phyloP scores from a whole-genome alignment of 2,329 filamentous ascomycete species.

The Aspergillus sp. region DNA sequence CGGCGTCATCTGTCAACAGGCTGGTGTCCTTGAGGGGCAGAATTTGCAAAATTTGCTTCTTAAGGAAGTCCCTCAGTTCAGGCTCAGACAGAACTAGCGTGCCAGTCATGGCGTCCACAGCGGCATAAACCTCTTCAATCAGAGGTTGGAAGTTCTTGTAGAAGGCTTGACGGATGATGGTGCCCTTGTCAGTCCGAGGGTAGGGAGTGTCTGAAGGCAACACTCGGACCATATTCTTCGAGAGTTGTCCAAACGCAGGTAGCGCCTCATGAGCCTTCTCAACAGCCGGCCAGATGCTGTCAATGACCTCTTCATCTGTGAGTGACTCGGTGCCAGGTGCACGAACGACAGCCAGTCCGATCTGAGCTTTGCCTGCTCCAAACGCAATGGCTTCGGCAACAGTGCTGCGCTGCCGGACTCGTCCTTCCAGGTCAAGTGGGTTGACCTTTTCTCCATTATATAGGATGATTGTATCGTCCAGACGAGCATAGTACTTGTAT shows the following conservation, averaged over 20 bases:
- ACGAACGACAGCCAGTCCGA: conserved; percentile 58
- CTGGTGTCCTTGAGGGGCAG: conserved; percentile 24
- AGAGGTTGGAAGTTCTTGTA: conserved; percentile 50
- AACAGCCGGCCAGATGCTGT: conserved; percentile 54
- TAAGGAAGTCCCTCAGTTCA: conserved; percentile 41
- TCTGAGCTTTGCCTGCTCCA: conserved; percentile 55
- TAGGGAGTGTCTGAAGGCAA: conserved; percentile 50
- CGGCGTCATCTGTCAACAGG: conserved; percentile 44
- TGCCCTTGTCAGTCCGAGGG: conserved; percentile 59
- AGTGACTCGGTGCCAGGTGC: conserved; percentile 48
- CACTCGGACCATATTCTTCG: conserved; percentile 55
- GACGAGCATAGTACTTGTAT: conserved; percentile 52
- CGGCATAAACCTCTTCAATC: conserved; percentile 50
- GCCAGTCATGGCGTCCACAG: conserved; percentile 25
- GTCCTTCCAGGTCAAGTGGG: conserved; percentile 55
- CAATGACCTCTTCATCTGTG: conserved; percentile 49
- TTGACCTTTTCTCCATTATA: conserved; percentile 55
- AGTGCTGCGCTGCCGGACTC: conserved; percentile 54
- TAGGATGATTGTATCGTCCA: conserved; percentile 52
- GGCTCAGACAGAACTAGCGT: conserved; percentile 24
- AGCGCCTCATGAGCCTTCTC: conserved; percentile 53
- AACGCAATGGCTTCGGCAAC: conserved; percentile 62
- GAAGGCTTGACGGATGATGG: conserved; percentile 54
- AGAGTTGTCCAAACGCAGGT: conserved; percentile 57
- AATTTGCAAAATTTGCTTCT: conserved; percentile 30